Conservation (phyloP, 371 early-diverging fungal species). For the Mortierella sp. region DNA sequence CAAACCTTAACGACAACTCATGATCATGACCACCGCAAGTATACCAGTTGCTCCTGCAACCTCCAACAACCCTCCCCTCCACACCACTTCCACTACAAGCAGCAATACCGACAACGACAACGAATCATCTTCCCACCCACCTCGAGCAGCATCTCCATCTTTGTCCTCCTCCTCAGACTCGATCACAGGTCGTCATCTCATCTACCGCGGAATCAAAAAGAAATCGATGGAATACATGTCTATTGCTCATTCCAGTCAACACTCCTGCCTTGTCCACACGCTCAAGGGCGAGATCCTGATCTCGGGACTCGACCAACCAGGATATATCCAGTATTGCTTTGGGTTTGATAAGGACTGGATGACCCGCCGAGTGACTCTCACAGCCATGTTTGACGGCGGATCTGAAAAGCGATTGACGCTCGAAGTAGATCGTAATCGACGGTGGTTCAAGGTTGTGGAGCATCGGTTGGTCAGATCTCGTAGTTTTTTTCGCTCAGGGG, state of each 20-base stretch:
- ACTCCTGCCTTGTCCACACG: constrained; percentile 29
- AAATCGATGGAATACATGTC: constrained; percentile 54
- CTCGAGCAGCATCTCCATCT: constrained; percentile 10
- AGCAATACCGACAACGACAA: neutral
- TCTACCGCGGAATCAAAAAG: constrained; percentile 39
- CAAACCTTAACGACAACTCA: neutral
- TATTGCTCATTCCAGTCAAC: constrained; percentile 34
- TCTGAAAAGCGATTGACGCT: constrained; percentile 33
- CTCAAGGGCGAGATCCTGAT: constrained; percentile 52
- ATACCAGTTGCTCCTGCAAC: constrained; percentile 19
- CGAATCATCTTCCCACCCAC: constrained; percentile 17
- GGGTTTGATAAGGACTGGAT: constrained; percentile 43
- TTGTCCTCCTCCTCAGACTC: constrained; percentile 7
- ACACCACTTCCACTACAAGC: neutral
- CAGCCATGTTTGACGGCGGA: constrained; percentile 32
- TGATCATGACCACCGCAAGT: constrained; percentile 11
- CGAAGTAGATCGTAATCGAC: constrained; percentile 41
- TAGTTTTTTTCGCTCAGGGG: constrained; percentile 42
- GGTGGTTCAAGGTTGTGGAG: constrained; percentile 49
- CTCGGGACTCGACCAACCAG: constrained; percentile 29
- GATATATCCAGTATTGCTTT: constrained; percentile 44
- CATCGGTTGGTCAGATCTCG: constrained; percentile 34
- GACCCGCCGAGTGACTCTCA: constrained; percentile 39
- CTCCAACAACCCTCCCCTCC: neutral
- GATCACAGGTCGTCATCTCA: constrained; percentile 28